Evolutionary conservation across 202 grass and related monocot species (phyloP).

Genomic region (Zoysia matrella): DNA sequence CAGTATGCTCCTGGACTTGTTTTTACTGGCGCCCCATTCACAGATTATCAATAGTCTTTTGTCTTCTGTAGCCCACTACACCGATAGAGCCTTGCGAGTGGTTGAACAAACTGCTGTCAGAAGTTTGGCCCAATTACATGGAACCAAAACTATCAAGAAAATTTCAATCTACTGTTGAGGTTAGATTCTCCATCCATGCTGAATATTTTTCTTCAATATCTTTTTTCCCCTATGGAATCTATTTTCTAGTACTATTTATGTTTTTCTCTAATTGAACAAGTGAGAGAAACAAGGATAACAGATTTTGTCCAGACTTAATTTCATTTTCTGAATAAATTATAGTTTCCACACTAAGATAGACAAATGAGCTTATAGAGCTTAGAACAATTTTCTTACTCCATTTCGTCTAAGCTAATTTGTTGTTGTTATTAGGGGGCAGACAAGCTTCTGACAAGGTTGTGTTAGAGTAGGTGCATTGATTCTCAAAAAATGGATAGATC

Average conservation of each 20-base stretch:
- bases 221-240: not conserved
- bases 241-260: not conserved
- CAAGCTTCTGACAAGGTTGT: conserved; percentile 9
- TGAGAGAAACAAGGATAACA: not conserved
- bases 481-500: conserved; percentile 15
- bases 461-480: conserved; percentile 19
- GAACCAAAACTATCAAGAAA: conserved; percentile 85
- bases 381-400: not conserved
- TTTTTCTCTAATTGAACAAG: not conserved
- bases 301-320: not conserved
- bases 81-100: conserved; percentile 91
- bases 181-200: conserved; percentile 41
- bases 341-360: conserved; percentile 13
- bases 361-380: not conserved
- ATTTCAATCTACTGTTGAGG: conserved; percentile 91
- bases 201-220: not conserved
- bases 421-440: conserved; percentile 14
- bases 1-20: conserved; percentile 51
- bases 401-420: not conserved
- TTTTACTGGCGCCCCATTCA: conserved; percentile 14
- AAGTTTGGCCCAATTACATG: conserved; percentile 98
- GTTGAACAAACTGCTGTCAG: conserved; percentile 86
- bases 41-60: conserved; percentile 2
- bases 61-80: conserved; percentile 63
- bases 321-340: conserved; percentile 17